These are phyloP conservation scores for Coemansia aciculifera DNA, from an alignment of 192 early-diverging fungal genomes.

Conservation along the genomic window DNA sequence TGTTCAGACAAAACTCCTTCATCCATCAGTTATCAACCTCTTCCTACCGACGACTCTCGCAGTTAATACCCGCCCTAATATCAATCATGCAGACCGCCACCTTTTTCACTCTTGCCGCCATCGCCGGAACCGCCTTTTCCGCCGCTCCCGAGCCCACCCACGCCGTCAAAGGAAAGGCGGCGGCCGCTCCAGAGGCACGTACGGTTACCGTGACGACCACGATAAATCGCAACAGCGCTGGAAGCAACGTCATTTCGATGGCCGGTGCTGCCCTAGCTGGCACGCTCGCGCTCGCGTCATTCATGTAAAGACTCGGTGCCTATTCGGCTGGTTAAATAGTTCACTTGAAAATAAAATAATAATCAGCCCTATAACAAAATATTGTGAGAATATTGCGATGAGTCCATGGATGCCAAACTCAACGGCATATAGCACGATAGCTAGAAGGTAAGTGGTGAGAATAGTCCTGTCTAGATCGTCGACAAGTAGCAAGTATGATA, in stretches of 20 bases:
- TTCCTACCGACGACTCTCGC: not conserved
- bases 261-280: conserved; percentile 52
- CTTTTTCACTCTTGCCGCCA: conserved; percentile 39
- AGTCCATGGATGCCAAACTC: too few relatives aligned
- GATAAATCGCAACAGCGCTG: conserved; percentile 30
- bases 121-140: conserved; percentile 43
- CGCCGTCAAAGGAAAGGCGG: conserved; percentile 24
- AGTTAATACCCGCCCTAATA: conserved; percentile 9
- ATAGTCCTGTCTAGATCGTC: too few relatives aligned
- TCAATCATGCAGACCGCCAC: conserved; percentile 44
- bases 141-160: conserved; percentile 33
- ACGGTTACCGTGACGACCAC: conserved; percentile 51
- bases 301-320: too few relatives aligned
- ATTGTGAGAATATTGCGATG: too few relatives aligned
- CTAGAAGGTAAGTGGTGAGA: not conserved
- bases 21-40: not conserved
- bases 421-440: too few relatives aligned
- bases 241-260: conserved; percentile 38
- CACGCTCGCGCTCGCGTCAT: not conserved
- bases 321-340: too few relatives aligned
- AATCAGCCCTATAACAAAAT: too few relatives aligned
- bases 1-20: not conserved
- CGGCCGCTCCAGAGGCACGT: conserved; percentile 33
- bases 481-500: too few relatives aligned
- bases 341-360: too few relatives aligned